phyloP scores from a whole-genome alignment of 768 basidiomycete genomes.

The Mycena galericulata region DNA sequence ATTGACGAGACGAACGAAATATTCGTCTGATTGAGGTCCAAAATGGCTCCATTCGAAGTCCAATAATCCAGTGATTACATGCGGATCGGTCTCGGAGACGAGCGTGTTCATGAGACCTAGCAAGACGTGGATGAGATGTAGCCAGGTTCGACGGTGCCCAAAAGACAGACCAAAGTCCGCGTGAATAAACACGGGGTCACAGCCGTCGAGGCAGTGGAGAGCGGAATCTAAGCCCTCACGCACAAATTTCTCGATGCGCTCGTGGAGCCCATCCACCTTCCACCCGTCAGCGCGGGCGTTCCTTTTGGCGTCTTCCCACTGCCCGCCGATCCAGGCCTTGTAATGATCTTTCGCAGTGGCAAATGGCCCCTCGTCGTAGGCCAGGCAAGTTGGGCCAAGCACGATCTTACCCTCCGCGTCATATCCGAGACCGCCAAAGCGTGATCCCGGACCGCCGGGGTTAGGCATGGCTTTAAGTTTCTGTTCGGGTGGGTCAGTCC shows the following conservation, averaged over 20 bases:
- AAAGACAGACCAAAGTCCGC: conserved; percentile 11
- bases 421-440: conserved; percentile 21
- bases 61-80: conserved; percentile 14
- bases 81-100: conserved; percentile 11
- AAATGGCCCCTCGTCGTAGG: conserved; percentile 21
- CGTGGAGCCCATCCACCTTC: conserved; percentile 19
- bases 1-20: conserved; percentile 3
- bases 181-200: conserved; percentile 15
- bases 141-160: neutral
- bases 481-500: neutral
- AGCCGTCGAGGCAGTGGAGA: conserved; percentile 12
- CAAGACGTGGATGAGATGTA: neutral
- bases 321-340: conserved; percentile 24
- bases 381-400: conserved; percentile 19
- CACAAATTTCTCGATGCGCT: conserved; percentile 25
- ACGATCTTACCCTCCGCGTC: conserved; percentile 17
- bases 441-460: neutral
- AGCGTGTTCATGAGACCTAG: conserved; percentile 18
- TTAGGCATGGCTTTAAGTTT: conserved; percentile 18
- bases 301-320: conserved; percentile 24
- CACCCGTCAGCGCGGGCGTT: conserved; percentile 14
- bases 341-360: conserved; percentile 19
- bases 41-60: conserved; percentile 27
- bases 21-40: conserved; percentile 21
- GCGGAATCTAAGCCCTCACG: conserved; percentile 20